phyloP scores from a whole-genome alignment of 352 stramenopile genomes.

The Aphanomyces cochlioides region DNA sequence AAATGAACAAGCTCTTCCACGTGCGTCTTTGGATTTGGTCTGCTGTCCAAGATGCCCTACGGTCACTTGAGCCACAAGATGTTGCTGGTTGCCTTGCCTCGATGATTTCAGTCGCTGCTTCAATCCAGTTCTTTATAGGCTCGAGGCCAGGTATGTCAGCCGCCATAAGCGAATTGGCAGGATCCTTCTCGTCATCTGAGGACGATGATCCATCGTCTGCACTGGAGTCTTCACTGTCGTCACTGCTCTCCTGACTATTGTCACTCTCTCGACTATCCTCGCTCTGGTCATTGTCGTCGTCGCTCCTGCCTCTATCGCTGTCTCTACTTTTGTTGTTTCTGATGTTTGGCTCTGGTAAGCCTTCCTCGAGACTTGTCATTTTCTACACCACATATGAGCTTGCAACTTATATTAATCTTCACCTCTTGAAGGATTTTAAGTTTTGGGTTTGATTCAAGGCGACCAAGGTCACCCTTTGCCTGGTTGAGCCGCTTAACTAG shows the following conservation, averaged over 20 bases:
- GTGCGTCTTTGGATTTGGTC: constrained; percentile 21
- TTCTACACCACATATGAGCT: background rate
- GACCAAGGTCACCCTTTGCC: background rate
- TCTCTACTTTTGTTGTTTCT: background rate
- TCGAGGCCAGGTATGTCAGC: constrained; percentile 25
- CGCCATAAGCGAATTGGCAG: background rate
- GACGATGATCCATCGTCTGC: background rate
- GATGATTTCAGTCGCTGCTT: constrained; percentile 23
- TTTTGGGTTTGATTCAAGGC: background rate
- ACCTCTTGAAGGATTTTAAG: constrained; percentile 20
- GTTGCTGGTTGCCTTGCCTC: background rate
- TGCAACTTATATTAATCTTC: background rate
- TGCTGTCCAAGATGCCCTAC: constrained; percentile 20
- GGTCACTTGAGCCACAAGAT: background rate
- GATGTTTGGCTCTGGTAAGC: background rate
- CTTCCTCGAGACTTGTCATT: background rate
- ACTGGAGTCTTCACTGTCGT: constrained; percentile 2
- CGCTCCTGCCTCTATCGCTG: background rate
- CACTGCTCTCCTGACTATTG: constrained; percentile 2
- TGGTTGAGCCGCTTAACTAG: constrained; percentile 28
- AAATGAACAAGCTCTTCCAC: constrained; percentile 16
- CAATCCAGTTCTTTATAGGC: constrained; percentile 21
- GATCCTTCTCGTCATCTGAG: background rate
- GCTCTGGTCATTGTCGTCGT: constrained; percentile 5
- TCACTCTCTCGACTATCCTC: constrained; percentile 22